A percentile compares a stretch with the other conserved stretches of the same genome.
Conservation (phyloP, 1,284 basidiomycete species). For the Cryptococcus sp. region DNA sequence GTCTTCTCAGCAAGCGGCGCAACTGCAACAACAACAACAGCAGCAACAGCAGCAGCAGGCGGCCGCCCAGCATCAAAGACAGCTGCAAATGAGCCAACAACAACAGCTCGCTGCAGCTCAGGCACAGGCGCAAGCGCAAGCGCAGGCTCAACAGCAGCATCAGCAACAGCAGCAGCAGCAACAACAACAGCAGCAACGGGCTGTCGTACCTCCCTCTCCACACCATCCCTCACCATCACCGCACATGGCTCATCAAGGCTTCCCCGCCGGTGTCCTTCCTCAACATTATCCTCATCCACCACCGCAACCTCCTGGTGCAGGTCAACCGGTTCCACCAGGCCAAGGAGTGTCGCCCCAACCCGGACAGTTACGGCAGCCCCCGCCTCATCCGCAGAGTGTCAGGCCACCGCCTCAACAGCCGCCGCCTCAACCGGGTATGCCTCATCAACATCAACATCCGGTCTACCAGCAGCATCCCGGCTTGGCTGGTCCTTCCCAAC, state of each 20-base stretch:
- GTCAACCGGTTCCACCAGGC: constrained; percentile 9
- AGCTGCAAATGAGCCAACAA: constrained; percentile 3
- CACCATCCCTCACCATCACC: constrained; percentile 46
- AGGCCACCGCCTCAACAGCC: constrained; percentile 18
- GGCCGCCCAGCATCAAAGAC: constrained; percentile 5
- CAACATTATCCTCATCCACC: constrained; percentile 35
- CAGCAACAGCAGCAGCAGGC: constrained; percentile 15
- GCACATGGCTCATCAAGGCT: constrained; percentile 45
- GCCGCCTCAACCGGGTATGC: constrained; percentile 13
- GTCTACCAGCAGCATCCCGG: constrained; percentile 27
- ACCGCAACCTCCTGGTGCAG: constrained; percentile 17
- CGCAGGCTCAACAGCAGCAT: constrained; percentile 10
- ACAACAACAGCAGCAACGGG: constrained; percentile 25
- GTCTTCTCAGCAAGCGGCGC: constrained; percentile 32
- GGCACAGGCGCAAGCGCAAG: constrained; percentile 18
- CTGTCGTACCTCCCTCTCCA: constrained; percentile 32
- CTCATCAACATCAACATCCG: constrained; percentile 19
- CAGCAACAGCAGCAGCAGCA: constrained; percentile 21
- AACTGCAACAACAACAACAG: constrained; percentile 18
- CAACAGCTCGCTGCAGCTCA: constrained; percentile 16
- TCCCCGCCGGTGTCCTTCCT: constrained; percentile 33
- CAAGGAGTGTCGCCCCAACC: constrained; percentile 16
- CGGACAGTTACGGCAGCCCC: constrained; percentile 25
- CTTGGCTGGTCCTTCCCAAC: constrained; percentile 23
- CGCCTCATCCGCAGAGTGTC: constrained; percentile 24